Evolutionary conservation across 164 flowering plant genomes (phyloP).

Genomic region (Buxus sempervirens): DNA sequence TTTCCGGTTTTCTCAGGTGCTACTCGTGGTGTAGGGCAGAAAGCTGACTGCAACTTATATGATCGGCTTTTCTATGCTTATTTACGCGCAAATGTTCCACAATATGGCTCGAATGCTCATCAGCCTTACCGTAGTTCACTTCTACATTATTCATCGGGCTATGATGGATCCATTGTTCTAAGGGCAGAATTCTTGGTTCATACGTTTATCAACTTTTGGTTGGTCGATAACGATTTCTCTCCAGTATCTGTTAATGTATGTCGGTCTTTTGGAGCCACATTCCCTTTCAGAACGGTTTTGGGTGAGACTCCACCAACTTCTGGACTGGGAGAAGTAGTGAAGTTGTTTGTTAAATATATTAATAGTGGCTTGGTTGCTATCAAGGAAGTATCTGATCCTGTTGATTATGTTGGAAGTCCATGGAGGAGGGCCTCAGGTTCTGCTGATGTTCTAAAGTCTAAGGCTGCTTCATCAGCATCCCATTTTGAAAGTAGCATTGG

Average conservation of each 20-base stretch:
- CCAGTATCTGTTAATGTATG: constrained; percentile 44
- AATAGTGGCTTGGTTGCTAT: constrained; percentile 33
- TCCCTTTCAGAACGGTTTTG: constrained; percentile 43
- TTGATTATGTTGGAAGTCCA: constrained; percentile 33
- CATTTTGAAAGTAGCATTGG: constrained; percentile 22
- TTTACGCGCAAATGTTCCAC: constrained; percentile 60
- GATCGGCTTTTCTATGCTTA: constrained; percentile 61
- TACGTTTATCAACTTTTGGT: constrained; percentile 61
- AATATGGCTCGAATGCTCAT: constrained; percentile 34
- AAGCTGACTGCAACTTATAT: constrained; percentile 45
- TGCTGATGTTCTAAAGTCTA: constrained; percentile 27
- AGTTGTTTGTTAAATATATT: constrained; percentile 62
- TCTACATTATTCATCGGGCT: constrained; percentile 43
- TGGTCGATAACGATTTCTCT: constrained; percentile 84
- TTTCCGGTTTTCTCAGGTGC: constrained; percentile 41
- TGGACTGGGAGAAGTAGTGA: constrained; percentile 71
- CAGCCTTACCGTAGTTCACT: constrained; percentile 69
- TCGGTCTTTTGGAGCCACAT: constrained; percentile 47
- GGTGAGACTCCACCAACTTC: constrained; percentile 63
- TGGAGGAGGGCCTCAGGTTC: constrained; percentile 29
- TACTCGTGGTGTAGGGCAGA: constrained; percentile 32
- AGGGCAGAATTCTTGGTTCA: constrained; percentile 67
- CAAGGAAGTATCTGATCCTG: constrained; percentile 22
- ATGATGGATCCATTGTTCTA: constrained; percentile 36
- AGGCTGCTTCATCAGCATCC: constrained; percentile 21